These are phyloP conservation scores for Scortechinia acanthostroma DNA, from an alignment of 2,329 filamentous ascomycete species.

Conservation along the genomic window DNA sequence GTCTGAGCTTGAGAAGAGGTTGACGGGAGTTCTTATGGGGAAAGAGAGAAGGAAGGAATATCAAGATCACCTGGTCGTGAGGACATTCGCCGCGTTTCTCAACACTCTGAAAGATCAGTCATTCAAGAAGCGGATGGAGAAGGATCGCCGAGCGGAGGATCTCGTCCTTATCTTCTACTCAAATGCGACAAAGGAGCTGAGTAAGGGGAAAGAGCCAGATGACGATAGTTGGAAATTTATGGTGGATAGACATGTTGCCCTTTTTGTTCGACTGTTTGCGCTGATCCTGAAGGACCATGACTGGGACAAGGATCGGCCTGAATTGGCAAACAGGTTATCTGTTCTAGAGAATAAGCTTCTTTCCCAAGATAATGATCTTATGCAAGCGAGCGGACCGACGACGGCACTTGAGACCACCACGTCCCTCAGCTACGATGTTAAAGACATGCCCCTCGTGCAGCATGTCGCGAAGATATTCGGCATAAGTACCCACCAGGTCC, in stretches of 20 bases:
- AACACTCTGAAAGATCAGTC: conserved; percentile 65
- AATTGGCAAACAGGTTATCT: conserved; percentile 54
- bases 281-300: conserved; percentile 61
- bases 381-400: conserved; percentile 38
- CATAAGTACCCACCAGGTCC: conserved; percentile 52
- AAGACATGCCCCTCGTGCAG: conserved; percentile 68
- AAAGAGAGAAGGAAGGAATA: conserved; percentile 64
- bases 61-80: conserved; percentile 59
- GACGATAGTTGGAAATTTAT: conserved; percentile 67
- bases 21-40: conserved; percentile 57
- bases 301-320: conserved; percentile 62
- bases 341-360: conserved; percentile 67
- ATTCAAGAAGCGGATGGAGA: conserved; percentile 67
- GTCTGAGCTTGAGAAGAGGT: conserved; percentile 32
- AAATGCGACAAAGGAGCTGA: conserved; percentile 64
- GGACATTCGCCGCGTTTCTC: conserved; percentile 66
- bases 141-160: conserved; percentile 66
- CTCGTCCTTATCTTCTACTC: conserved; percentile 71
- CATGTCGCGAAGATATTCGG: conserved; percentile 62
- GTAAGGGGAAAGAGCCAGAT: conserved; percentile 52
- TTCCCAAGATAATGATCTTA: conserved; percentile 64
- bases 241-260: conserved; percentile 69
- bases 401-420: conserved; percentile 53
- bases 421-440: conserved; percentile 63
- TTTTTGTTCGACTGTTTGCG: conserved; percentile 65